Evolutionary conservation across 2,329 filamentous ascomycete genomes (phyloP).

Genomic region (Claviceps fusiformis): DNA sequence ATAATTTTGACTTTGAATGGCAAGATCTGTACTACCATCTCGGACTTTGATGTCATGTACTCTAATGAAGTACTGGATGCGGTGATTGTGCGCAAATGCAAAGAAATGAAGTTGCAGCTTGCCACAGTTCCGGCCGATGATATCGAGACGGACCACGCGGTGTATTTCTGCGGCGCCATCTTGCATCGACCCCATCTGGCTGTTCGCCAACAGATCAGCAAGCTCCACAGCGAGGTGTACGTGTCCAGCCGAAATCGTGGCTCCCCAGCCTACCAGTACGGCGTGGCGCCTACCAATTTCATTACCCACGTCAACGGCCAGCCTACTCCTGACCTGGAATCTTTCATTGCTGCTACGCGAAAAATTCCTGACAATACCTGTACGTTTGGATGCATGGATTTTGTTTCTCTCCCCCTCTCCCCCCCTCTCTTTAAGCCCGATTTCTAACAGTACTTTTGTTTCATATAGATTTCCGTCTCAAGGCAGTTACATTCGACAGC

Average conservation of each 20-base stretch:
- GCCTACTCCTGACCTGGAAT: conserved; percentile 66
- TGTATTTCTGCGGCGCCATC: conserved; percentile 91
- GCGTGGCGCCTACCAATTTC: conserved; percentile 91
- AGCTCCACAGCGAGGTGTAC: conserved; percentile 92
- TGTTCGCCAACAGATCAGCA: conserved; percentile 92
- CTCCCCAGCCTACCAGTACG: conserved; percentile 78
- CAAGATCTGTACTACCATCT: conserved; percentile 83
- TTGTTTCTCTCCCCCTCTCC: not conserved
- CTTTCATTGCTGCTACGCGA: conserved; percentile 68
- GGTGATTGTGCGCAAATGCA: conserved; percentile 70
- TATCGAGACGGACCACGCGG: conserved; percentile 80
- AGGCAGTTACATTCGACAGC: conserved; percentile 96
- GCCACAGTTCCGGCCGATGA: conserved; percentile 80
- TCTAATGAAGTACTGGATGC: conserved; percentile 71
- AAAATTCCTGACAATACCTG: conserved; percentile 92
- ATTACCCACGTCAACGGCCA: conserved; percentile 91
- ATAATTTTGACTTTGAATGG: conserved; percentile 83
- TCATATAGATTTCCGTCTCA: conserved; percentile 71
- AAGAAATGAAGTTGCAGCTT: conserved; percentile 64
- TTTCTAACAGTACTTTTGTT: conserved; percentile 7
- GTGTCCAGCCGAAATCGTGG: conserved; percentile 77
- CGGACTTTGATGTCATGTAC: conserved; percentile 95
- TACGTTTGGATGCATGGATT: conserved; percentile 24
- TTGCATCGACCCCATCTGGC: conserved; percentile 90
- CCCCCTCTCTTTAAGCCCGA: not conserved